Percentiles rank a stretch among this genome's conserved stretches.
Conservation (phyloP, 441 rosid genomes). For the Euphorbia corollata region DNA sequence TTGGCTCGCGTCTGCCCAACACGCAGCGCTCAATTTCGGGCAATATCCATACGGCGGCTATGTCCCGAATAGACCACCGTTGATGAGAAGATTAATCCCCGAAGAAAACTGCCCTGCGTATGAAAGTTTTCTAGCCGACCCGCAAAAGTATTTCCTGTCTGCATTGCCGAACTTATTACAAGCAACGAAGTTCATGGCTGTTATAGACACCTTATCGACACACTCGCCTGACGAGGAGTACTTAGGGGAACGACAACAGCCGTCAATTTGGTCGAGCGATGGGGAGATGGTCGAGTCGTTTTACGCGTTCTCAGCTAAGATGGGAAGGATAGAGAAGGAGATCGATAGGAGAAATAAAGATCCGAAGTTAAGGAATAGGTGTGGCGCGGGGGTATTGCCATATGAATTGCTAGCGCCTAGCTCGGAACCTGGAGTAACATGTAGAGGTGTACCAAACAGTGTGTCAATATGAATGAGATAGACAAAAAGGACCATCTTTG, state of each 20-base stretch:
- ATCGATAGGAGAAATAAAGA: constrained; percentile 68
- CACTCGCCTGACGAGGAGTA: constrained; percentile 95
- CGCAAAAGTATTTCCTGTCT: constrained; percentile 62
- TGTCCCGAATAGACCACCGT: constrained; percentile 80
- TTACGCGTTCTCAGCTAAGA: constrained; percentile 62
- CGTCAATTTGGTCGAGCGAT: constrained; percentile 71
- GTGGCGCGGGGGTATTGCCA: constrained; percentile 96
- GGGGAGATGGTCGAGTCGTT: constrained; percentile 66
- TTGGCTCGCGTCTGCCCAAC: constrained; percentile 95
- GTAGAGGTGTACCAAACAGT: constrained; percentile 95
- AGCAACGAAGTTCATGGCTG: constrained; percentile 93
- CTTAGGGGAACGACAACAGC: constrained; percentile 79
- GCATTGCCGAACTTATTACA: constrained; percentile 78
- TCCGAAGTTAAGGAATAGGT: constrained; percentile 53
- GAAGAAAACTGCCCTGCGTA: constrained; percentile 63
- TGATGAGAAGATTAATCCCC: constrained; percentile 75
- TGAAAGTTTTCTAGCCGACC: constrained; percentile 48
- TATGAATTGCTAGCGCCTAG: constrained; percentile 82
- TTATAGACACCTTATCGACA: constrained; percentile 80
- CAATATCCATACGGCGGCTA: constrained; percentile 91
- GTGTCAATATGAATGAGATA: constrained; percentile 52
- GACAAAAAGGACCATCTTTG: background rate
- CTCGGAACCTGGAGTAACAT: constrained; percentile 90
- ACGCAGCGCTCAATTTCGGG: constrained; percentile 90
- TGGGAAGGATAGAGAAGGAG: constrained; percentile 63